Base-by-base conservation (phyloP, 345 rosid genomes). In the Lepidium sativum region DNA sequence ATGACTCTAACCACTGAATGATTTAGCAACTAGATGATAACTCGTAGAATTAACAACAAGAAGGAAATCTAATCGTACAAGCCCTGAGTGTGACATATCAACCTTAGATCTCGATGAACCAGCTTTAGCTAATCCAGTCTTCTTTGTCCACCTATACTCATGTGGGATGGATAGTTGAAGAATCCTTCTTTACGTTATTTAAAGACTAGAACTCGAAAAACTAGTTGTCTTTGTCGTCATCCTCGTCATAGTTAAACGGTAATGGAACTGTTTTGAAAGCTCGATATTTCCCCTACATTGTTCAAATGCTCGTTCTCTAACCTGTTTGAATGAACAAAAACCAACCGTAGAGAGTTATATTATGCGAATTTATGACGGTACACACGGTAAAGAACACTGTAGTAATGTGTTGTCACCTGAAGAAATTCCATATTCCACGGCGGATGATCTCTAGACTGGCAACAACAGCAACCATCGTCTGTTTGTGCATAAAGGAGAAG, bases 361-460 rank as follows among this genome's bases (percentile, higher is more conserved):
- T 4, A 40, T 12, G 21, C 21, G 54, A 23, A 32, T 32, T 3
- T 67, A 56, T 21, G 73, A 40, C 5, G 5, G 21, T 58, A 47
- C 0, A 43, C n/a, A 33, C 13, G 41, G 16, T 29, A 8, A 54
- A 33, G 32, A 27, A 5, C 35, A 5, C 3, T 27, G 14, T 11
- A 45, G 39, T 2, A 20, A 23, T 8, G 12, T 16, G 7, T 20
- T 9, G 33, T 69, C 49, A 81, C 84, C 84, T 79, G 77, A 85
- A 88, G 81, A 88, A 88, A 74, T 81, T 85, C 91, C 95, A 88
- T 2, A 85, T 75, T 51, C 95, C 89, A 20, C 91, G 80, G 12
- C 95, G 87, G 57, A 83, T 68, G 55, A 88, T 82, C 84, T 88
- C 91, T 0, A 88, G 80, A 73, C 89, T 75, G 40, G 95, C 89